Conservation (phyloP, 257 asterid genomes). For the Orobanche coerulescens region DNA sequence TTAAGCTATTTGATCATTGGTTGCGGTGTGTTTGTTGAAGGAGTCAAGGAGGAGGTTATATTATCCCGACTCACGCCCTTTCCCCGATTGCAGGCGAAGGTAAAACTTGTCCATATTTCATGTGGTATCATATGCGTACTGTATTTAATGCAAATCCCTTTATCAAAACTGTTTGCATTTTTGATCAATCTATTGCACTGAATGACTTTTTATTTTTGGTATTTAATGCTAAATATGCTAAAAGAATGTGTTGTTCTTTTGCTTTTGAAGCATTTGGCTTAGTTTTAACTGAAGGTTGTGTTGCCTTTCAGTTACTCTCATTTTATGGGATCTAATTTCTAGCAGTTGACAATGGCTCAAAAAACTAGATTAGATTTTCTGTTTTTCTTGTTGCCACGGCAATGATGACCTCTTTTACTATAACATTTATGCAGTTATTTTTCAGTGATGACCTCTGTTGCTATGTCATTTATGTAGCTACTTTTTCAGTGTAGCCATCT, state of each 20-base stretch:
- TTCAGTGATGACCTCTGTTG: no score
- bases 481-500: slow-evolving; percentile 7
- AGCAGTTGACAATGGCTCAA: slow-evolving; percentile 20
- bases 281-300: slow-evolving; percentile 1
- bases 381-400: slow-evolving; percentile 8
- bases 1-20: slow-evolving; percentile 13
- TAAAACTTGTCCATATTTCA: slow-evolving; percentile 24
- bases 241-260: background rate
- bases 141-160: background rate
- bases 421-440: no score
- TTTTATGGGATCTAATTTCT: background rate
- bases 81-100: slow-evolving; percentile 99
- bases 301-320: background rate
- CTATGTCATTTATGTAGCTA: slow-evolving; percentile 1
- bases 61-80: slow-evolving; percentile 96
- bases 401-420: background rate
- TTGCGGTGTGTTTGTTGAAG: slow-evolving; percentile 88
- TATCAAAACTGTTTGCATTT: background rate
- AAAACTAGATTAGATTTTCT: slow-evolving; percentile 7
- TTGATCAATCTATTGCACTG: background rate
- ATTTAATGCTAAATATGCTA: slow-evolving; percentile 9
- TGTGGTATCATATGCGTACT: background rate
- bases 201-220: background rate
- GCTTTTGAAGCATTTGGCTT: background rate
- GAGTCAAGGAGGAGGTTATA: slow-evolving; percentile 95